These are phyloP conservation scores for Persicaria maculosa DNA, from an alignment of 148 eudicot genomes.

Conservation along the genomic window DNA sequence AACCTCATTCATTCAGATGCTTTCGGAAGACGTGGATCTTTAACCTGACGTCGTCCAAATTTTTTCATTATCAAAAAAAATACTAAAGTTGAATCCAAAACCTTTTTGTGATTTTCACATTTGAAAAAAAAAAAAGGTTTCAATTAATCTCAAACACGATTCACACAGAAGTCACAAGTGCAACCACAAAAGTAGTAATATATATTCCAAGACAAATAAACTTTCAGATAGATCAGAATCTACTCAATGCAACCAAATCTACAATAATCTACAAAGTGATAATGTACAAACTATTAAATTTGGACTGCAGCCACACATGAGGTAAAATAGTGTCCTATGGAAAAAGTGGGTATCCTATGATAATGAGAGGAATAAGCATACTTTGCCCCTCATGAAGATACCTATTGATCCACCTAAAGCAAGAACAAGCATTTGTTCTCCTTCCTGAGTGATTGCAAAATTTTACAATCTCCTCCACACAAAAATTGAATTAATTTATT, in stretches of 20 bases:
- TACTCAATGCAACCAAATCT: background rate
- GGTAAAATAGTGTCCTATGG: background rate
- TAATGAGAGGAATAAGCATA: background rate
- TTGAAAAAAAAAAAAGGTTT: background rate
- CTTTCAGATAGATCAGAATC: constrained; percentile 9
- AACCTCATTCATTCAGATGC: too few species aligned
- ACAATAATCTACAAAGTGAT: background rate
- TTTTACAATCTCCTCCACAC: background rate
- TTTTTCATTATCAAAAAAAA: too few species aligned
- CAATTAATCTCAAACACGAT: background rate
- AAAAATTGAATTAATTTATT: too few species aligned
- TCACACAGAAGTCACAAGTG: background rate
- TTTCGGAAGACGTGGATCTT: too few species aligned
- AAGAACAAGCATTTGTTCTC: background rate
- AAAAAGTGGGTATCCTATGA: background rate
- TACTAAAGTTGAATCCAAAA: background rate
- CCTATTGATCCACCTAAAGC: background rate
- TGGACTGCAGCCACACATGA: background rate
- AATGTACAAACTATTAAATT: background rate
- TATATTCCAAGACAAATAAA: background rate
- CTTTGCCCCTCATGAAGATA: background rate
- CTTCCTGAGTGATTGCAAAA: too few species aligned
- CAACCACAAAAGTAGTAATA: background rate
- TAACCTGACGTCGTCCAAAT: too few species aligned
- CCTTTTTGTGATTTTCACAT: background rate